phyloP scores from a whole-genome alignment of 2,329 filamentous ascomycete genomes.

The Leptosphaerulina australis region DNA sequence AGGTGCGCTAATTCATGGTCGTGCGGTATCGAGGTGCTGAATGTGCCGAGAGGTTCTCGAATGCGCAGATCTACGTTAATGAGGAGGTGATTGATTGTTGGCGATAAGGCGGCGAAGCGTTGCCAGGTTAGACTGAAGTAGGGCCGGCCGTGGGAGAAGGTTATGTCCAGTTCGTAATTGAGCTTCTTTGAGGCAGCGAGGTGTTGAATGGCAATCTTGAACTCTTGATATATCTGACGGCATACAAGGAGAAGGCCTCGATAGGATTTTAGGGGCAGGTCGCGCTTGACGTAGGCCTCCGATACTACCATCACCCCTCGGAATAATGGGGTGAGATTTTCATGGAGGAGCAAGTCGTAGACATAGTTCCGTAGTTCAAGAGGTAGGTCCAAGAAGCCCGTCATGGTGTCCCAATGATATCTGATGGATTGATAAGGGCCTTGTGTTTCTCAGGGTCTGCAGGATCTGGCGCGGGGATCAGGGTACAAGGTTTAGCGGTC shows the following conservation, averaged over 20 bases:
- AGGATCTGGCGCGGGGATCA: constrained; percentile 20
- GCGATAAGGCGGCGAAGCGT: constrained; percentile 35
- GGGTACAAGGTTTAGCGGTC: constrained; percentile 13
- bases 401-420: constrained; percentile 24
- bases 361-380: constrained; percentile 39
- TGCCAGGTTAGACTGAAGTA: constrained; percentile 42
- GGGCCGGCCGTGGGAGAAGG: constrained; percentile 43
- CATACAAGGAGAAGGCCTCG: constrained; percentile 34
- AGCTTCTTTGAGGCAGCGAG: constrained; percentile 33
- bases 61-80: constrained; percentile 41
- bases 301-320: constrained; percentile 41
- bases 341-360: constrained; percentile 34
- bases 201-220: constrained; percentile 39
- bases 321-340: constrained; percentile 29
- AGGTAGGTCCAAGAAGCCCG: constrained; percentile 40
- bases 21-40: constrained; percentile 28
- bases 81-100: constrained; percentile 35
- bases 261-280: constrained; percentile 37
- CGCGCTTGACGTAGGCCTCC: constrained; percentile 35
- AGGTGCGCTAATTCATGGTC: constrained; percentile 35
- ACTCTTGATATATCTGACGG: constrained; percentile 32
- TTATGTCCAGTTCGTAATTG: constrained; percentile 35
- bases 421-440: constrained; percentile 19
- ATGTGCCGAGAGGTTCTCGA: constrained; percentile 34
- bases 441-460: constrained; percentile 18